A percentile compares a stretch with the other conserved stretches of the same genome.
phyloP scores from a whole-genome alignment of 192 early-diverging fungal species.

The Rhizophagus prolifer region DNA sequence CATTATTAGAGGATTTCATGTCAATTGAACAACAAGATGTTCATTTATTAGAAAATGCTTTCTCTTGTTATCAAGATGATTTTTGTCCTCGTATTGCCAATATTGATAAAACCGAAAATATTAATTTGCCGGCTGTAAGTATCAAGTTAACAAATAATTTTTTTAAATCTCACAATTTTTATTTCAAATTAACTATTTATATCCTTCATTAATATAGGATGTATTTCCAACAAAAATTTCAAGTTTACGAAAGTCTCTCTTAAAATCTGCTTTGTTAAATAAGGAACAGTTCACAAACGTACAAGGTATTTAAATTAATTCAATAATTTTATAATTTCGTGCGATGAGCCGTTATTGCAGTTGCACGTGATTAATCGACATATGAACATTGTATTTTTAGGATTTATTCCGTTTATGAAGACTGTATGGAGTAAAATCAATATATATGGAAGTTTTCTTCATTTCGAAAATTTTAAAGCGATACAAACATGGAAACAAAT shows the following conservation, averaged over 20 bases:
- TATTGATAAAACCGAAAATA: background rate
- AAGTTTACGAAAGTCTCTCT: background rate
- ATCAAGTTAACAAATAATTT: background rate
- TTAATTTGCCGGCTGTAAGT: background rate
- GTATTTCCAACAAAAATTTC: background rate
- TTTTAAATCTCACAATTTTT: background rate
- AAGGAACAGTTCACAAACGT: background rate
- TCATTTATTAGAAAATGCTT: background rate
- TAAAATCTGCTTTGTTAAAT: background rate
- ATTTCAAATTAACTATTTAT: no score
- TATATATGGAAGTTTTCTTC: background rate
- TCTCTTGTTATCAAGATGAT: background rate
- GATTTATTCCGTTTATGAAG: constrained; percentile 1
- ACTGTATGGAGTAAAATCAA: background rate
- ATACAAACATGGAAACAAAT: background rate
- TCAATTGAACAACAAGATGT: background rate
- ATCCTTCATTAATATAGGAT: background rate
- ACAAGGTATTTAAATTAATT: no score
- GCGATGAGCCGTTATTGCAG: no score
- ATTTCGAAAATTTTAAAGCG: constrained; percentile 5
- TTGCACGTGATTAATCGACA: no score
- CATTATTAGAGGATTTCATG: constrained; percentile 7
- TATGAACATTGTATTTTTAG: no score
- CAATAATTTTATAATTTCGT: no score
- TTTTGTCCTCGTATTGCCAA: background rate